Base-by-base conservation (phyloP, 805 yeast genomes). In the Saturnispora ahearnii region DNA sequence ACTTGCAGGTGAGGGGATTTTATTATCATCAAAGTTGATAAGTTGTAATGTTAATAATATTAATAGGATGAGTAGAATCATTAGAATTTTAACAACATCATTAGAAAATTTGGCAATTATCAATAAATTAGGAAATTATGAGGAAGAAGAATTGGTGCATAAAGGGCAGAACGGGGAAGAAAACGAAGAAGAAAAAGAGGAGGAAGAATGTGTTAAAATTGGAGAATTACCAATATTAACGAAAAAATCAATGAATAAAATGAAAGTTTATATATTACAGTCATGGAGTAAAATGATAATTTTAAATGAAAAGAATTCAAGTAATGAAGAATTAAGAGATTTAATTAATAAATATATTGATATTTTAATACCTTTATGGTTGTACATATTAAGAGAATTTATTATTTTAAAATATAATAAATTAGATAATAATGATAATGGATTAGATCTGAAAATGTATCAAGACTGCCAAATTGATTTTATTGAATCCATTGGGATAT, bases 311-410 rank as follows among this genome's bases (percentile, higher is more conserved):
- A 63, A 68, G 13, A 51, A 66, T 12, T 55, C 55, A 1, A 59
- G 57, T 0, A 59, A 56, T n/a, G 73, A 72, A 50, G 67, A 64
- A 1, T 61, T 88, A 29, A 64, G 70, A 4, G 68, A 63, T 2
- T 68, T 84, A 30, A 69, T 83, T 12, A 67, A 69, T 15, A 79
- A 80, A 31, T 82, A 87, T 59, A 72, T 80, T 46, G 73, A 71
- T 5, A 63, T 77, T 18, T 72, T 93, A 50, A 75, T 79, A 0
- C 86, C 96, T 0, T 66, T 88, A 47, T 93, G 98, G 98, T 74
- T 87, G 4, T 68, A 82, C 5, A 73, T 84, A 0, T 63, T 93
- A 51, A 74, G 86, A 46, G 96, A 90, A 51, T 86, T 74, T 59
- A 84, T 95, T 0, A 73, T 80, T 57, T 61, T 81, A 32, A 81